A percentile compares a stretch with the other conserved stretches of the same genome.
phyloP scores from a whole-genome alignment of 202 grass and related monocot genomes.

The Zizania palustris region DNA sequence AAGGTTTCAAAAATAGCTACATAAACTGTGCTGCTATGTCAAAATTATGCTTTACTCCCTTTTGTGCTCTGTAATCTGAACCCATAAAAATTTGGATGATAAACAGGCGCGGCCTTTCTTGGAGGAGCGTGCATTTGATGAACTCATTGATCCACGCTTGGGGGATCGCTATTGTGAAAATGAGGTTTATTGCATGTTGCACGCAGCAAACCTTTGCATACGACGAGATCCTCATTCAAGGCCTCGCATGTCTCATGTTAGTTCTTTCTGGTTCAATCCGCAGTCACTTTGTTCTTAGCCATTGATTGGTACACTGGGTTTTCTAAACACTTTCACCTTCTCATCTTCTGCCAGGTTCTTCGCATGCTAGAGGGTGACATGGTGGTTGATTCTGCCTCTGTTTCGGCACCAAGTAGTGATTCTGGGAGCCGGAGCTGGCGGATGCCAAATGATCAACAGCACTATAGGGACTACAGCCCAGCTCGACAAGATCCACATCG shows the following conservation, averaged over 20 bases:
- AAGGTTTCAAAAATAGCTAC: constrained; percentile 9
- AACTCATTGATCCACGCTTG: constrained; percentile 76
- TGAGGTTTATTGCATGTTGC: constrained; percentile 91
- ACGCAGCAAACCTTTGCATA: constrained; percentile 89
- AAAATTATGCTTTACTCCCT: background rate
- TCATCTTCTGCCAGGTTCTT: constrained; percentile 63
- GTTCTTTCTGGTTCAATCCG: constrained; percentile 19
- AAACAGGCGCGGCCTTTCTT: constrained; percentile 82
- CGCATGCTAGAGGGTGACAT: constrained; percentile 93
- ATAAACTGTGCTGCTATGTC: background rate
- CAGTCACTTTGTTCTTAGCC: background rate
- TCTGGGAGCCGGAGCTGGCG: constrained; percentile 76
- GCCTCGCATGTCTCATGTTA: constrained; percentile 98
- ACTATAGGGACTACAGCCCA: constrained; percentile 47
- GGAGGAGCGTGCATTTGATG: constrained; percentile 63
- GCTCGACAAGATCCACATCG: constrained; percentile 50
- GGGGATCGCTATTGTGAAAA: constrained; percentile 67
- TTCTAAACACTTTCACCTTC: background rate
- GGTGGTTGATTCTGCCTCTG: constrained; percentile 67
- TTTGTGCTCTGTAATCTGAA: constrained; percentile 9
- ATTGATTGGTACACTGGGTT: constrained; percentile 4
- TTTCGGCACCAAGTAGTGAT: constrained; percentile 64
- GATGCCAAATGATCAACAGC: constrained; percentile 56
- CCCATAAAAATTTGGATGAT: constrained; percentile 21
- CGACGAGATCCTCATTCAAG: constrained; percentile 88